A percentile compares a stretch with the other conserved stretches of the same genome.
Conservation (phyloP, 257 asterid species). For the Fraxinus pennsylvanica region DNA sequence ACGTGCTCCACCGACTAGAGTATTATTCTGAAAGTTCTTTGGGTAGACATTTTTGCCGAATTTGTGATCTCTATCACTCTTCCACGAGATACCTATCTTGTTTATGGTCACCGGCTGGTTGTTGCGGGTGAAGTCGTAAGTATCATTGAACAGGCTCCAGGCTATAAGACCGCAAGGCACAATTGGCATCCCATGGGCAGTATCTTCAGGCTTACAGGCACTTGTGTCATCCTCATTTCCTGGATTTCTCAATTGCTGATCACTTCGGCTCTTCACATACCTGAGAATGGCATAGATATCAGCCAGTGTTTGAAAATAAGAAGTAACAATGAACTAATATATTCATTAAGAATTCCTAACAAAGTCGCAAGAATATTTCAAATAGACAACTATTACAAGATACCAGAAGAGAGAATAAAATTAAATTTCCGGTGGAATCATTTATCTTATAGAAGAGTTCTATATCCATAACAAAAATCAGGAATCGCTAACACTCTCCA, state of each 20-base stretch:
- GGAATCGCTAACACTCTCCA: neutral
- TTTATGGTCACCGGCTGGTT: conserved; percentile 56
- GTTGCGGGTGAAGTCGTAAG: conserved; percentile 59
- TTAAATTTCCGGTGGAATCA: neutral
- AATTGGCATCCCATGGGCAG: conserved; percentile 43
- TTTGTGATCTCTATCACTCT: conserved; percentile 91
- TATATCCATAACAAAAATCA: neutral
- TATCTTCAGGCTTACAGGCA: conserved; percentile 76
- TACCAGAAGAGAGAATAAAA: neutral
- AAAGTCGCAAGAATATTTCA: neutral
- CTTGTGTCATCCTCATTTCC: conserved; percentile 20
- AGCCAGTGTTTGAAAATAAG: neutral
- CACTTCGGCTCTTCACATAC: conserved; percentile 81
- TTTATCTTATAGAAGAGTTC: neutral
- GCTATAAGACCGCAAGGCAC: conserved; percentile 97
- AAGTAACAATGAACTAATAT: neutral
- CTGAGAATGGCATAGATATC: conserved; percentile 24
- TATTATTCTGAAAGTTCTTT: conserved; percentile 67
- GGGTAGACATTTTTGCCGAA: conserved; percentile 84
- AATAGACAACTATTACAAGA: neutral
- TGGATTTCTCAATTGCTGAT: conserved; percentile 55
- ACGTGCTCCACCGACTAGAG: conserved; percentile 62
- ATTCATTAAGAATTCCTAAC: neutral
- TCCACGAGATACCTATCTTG: conserved; percentile 80
- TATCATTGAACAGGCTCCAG: conserved; percentile 67